Evolutionary conservation across 768 basidiomycete species (phyloP), one percentile per base, ranked within the genome.

Genomic region (Nevesoporus exiguus): DNA sequence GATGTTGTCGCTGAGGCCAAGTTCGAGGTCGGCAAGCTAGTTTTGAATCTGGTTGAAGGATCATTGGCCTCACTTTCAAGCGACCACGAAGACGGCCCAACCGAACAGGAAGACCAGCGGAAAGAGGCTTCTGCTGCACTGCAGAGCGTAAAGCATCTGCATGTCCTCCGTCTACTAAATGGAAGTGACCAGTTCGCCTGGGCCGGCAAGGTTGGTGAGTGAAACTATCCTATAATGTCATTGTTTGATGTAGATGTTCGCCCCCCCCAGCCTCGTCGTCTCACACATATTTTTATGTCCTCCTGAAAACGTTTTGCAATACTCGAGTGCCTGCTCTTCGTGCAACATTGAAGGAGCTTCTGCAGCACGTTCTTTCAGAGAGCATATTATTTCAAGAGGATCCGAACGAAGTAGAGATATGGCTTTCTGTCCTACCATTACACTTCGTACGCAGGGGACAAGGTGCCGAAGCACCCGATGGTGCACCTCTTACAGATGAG

Each of bases 331-430:
- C 74, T 0, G 80, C 84, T 1, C 80, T 86, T 17, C 79, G 79
- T 15, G 74, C 77, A 17, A 75, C 78, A 0, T 72, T 86, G 1
- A 64, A 67, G 15, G 64, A 69, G 0, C 80, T 97, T 5, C 71
- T 98, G 1, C 69, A 73, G 3, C 80, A 81, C 43, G 69, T 89
- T n/a, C 80, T 98, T 2, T 77, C 81, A 0, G 74, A 79, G 8
- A 90, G 88, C 52, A 78, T 93, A 8, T 67, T 96, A 22, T 98
- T 96, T 71, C 87, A 90, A 60, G 86, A 88, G 63, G 83, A 90
- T 50, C 72, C 78, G 0, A 73, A 77, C 21, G 94, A 97, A 68
- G 76, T 90, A 1, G 70, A 76, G 0, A 71, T 88, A 4, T 97
- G 93, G 93, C 74, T 98, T 1, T 67, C 73, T 1, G 79, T 83